These are phyloP conservation scores for Prillingera fragicola DNA, from an alignment of 1,284 basidiomycete genomes.

Conservation along the genomic window DNA sequence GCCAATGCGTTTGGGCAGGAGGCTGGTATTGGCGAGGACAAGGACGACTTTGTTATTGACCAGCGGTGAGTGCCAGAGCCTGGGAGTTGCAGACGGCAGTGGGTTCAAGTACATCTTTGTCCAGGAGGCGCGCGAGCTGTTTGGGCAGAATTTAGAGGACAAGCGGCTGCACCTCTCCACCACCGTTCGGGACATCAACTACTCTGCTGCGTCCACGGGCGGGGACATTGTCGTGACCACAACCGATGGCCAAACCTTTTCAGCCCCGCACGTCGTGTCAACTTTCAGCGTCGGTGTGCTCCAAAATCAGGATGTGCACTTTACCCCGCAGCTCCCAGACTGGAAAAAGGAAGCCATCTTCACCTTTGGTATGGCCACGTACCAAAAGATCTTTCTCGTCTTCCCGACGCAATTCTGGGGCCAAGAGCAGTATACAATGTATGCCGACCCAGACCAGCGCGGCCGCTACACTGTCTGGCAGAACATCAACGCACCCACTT, in stretches of 20 bases:
- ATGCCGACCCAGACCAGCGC: slow-evolving; percentile 57
- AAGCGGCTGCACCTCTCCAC: slow-evolving; percentile 56
- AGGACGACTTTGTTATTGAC: slow-evolving; percentile 22
- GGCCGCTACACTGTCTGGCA: slow-evolving; percentile 68
- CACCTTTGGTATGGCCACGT: slow-evolving; percentile 61
- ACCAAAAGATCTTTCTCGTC: slow-evolving; percentile 65
- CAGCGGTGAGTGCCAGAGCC: slow-evolving; percentile 10
- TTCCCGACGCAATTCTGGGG: slow-evolving; percentile 66
- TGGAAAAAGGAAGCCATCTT: slow-evolving; percentile 64
- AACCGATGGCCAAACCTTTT: slow-evolving; percentile 50
- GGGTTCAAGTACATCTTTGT: slow-evolving; percentile 63
- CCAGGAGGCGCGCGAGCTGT: slow-evolving; percentile 57
- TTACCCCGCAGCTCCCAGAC: slow-evolving; percentile 56
- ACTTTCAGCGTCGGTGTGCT: slow-evolving; percentile 58
- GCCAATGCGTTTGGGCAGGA: slow-evolving; percentile 22
- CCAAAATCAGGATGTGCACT: slow-evolving; percentile 58
- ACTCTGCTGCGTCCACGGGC: slow-evolving; percentile 38
- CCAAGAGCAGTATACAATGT: slow-evolving; percentile 59
- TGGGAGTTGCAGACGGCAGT: slow-evolving; percentile 1
- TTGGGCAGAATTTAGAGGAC: slow-evolving; percentile 51
- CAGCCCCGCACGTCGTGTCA: slow-evolving; percentile 56
- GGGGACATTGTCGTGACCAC: slow-evolving; percentile 49
- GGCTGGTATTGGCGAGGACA: slow-evolving; percentile 15
- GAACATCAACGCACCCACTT: slow-evolving; percentile 57
- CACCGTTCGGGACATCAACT: slow-evolving; percentile 54